Evolutionary conservation across 345 rosid genomes (phyloP).

Genomic region (Viola odorata): DNA sequence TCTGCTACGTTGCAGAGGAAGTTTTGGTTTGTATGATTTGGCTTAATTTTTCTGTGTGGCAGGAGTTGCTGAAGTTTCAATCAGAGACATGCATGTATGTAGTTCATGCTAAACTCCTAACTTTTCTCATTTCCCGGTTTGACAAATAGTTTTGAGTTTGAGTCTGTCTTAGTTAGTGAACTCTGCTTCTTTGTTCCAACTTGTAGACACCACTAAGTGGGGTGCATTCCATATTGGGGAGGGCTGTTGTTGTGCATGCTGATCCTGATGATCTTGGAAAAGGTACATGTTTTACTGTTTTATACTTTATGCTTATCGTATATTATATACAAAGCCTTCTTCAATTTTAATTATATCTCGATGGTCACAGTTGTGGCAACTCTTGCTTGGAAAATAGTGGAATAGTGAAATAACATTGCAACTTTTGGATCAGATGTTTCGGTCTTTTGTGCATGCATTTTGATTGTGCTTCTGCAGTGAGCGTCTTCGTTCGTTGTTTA

Average conservation of each 20-base stretch:
- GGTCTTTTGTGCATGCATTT: no score
- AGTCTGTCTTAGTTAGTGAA: not conserved
- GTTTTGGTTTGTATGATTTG: not conserved
- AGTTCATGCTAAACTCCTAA: slow-evolving; percentile 3
- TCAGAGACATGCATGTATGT: slow-evolving; percentile 64
- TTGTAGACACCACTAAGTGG: slow-evolving; percentile 81
- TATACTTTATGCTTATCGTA: no score
- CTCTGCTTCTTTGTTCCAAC: slow-evolving; percentile 15
- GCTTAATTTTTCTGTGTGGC: slow-evolving; percentile 22
- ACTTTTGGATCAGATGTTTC: no score
- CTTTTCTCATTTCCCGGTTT: not conserved
- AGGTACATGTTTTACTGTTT: slow-evolving; percentile 29
- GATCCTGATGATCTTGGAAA: slow-evolving; percentile 94
- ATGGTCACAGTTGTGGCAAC: no score
- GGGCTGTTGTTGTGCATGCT: slow-evolving; percentile 86
- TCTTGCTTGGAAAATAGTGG: no score
- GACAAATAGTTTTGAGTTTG: not conserved
- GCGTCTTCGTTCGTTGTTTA: no score
- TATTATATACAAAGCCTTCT: no score
- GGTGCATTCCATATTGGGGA: slow-evolving; percentile 71
- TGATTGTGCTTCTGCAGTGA: no score
- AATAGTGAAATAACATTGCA: no score
- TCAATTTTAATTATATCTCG: no score
- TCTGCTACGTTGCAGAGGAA: slow-evolving; percentile 1
- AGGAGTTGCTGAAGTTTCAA: slow-evolving; percentile 86